Evolutionary conservation across 257 asterid species (phyloP).

Genomic region (Nicotiana benthamiana): DNA sequence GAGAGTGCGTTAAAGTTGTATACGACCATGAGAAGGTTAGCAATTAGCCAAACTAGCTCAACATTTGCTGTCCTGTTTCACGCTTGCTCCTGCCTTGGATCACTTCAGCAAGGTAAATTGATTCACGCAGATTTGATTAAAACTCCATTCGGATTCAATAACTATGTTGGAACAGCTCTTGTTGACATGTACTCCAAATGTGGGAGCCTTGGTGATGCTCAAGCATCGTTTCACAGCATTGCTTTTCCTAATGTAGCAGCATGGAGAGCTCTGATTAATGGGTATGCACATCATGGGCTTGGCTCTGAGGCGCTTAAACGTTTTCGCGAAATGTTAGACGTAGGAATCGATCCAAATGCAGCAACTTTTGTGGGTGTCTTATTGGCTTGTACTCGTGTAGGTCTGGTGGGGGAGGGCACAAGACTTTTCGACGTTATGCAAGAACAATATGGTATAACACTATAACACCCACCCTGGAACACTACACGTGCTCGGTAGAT

Average conservation of each 20-base stretch:
- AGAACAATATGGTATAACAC: constrained; percentile 36
- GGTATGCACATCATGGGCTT: constrained; percentile 53
- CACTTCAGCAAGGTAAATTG: constrained; percentile 53
- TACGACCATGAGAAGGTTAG: constrained; percentile 42
- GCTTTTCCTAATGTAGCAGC: constrained; percentile 58
- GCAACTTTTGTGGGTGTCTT: constrained; percentile 68
- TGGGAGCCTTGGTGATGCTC: constrained; percentile 63
- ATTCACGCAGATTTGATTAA: constrained; percentile 55
- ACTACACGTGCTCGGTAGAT: constrained; percentile 65
- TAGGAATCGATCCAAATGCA: constrained; percentile 48
- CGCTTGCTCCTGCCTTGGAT: constrained; percentile 64
- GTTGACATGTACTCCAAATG: constrained; percentile 81
- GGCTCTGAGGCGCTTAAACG: constrained; percentile 40
- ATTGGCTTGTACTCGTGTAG: constrained; percentile 55
- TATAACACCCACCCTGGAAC: constrained; percentile 53
- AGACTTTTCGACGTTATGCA: constrained; percentile 41
- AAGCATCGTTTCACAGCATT: constrained; percentile 39
- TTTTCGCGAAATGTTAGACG: constrained; percentile 48
- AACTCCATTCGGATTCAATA: constrained; percentile 51
- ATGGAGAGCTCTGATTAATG: constrained; percentile 73
- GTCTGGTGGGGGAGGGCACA: constrained; percentile 47
- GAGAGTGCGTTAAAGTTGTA: constrained; percentile 53
- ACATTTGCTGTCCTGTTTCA: constrained; percentile 58
- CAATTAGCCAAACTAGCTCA: constrained; percentile 50
- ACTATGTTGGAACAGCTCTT: constrained; percentile 64